These are phyloP conservation scores for Amyloporia xantha DNA, from an alignment of 768 basidiomycete species.

Conservation along the genomic window DNA sequence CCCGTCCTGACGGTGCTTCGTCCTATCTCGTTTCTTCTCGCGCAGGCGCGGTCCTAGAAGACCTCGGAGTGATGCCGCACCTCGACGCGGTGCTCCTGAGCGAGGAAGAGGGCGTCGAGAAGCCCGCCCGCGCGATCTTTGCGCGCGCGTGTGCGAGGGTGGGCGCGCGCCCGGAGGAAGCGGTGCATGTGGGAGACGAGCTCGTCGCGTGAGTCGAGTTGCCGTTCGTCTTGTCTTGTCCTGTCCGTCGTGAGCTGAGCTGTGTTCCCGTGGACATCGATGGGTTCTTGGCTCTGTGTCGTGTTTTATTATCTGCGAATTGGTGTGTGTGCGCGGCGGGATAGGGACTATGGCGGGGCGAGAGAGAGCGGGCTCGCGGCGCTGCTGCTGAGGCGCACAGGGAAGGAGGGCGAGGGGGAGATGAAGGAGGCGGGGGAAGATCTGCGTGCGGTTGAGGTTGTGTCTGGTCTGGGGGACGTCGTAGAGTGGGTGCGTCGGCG, in stretches of 20 bases:
- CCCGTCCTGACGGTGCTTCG: background rate
- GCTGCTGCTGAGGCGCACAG: constrained; percentile 47
- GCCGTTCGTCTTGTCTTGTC: constrained; percentile 12
- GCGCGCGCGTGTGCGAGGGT: constrained; percentile 32
- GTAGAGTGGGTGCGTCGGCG: constrained; percentile 29
- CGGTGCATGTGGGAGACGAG: constrained; percentile 75
- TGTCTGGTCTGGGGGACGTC: constrained; percentile 32
- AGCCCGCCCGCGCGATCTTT: constrained; percentile 60
- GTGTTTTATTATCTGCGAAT: no score
- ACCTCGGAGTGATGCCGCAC: constrained; percentile 46
- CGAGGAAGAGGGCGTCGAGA: constrained; percentile 63
- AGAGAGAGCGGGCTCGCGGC: constrained; percentile 46
- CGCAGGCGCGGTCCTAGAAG: constrained; percentile 43
- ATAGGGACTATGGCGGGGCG: constrained; percentile 68
- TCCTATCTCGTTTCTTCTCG: background rate
- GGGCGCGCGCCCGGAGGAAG: constrained; percentile 33
- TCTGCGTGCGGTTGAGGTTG: constrained; percentile 31
- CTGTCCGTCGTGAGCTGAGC: background rate
- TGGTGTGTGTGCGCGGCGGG: no score
- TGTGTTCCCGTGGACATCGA: no score
- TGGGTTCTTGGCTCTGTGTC: no score
- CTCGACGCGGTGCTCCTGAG: constrained; percentile 59
- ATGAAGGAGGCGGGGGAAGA: constrained; percentile 37
- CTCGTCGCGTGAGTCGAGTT: constrained; percentile 57
- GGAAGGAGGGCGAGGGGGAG: constrained; percentile 41